phyloP scores from a whole-genome alignment of 73 alveolate genomes.

The Breviolum minutum region DNA sequence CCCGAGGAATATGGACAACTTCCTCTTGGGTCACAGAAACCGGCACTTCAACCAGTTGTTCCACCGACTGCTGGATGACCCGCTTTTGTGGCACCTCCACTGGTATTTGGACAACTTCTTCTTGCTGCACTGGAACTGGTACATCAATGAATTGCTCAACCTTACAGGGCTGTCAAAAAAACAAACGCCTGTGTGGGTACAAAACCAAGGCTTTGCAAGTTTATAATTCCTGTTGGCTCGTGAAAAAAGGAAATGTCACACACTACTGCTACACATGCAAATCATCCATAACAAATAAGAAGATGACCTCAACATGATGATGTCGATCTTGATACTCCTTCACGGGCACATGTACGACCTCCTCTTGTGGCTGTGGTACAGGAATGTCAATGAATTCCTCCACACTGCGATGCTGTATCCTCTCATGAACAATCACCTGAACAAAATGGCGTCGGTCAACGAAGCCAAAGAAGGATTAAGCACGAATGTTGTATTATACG shows the following conservation, averaged over 20 bases:
- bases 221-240: no score
- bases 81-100: constrained; percentile 53
- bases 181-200: no score
- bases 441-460: not conserved
- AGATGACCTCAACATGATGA: constrained; percentile 46
- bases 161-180: not conserved
- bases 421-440: constrained; percentile 39
- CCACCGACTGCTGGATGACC: constrained; percentile 34
- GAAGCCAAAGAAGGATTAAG: no score
- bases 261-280: no score
- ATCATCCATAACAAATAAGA: not conserved
- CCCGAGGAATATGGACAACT: constrained; percentile 46
- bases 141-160: constrained; percentile 37
- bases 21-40: constrained; percentile 30
- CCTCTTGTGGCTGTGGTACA: constrained; percentile 51
- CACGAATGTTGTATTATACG: no score
- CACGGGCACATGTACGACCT: constrained; percentile 80
- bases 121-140: constrained; percentile 42
- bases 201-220: no score
- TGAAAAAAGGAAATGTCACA: no score
- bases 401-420: constrained; percentile 50
- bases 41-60: constrained; percentile 22
- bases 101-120: constrained; percentile 27
- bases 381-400: constrained; percentile 56
- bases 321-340: constrained; percentile 69